Base-by-base conservation (phyloP, 257 asterid genomes). In the Lithospermum erythrorhizon region DNA sequence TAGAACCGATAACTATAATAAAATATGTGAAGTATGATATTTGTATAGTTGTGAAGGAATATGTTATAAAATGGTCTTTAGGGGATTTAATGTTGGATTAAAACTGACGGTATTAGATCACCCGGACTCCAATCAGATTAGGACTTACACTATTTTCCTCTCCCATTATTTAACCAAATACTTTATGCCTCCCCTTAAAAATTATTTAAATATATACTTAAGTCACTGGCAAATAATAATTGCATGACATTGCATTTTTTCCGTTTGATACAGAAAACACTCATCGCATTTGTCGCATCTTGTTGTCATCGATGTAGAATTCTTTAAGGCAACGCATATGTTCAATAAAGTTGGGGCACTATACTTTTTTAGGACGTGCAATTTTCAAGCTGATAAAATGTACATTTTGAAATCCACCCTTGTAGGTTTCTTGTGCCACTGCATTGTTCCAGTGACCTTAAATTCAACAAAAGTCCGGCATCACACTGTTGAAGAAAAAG, bases 361-460 rank as follows among this genome's bases (percentile, higher is more conserved):
- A 41, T 2, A 6, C 5, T 52, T 52, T 27, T 17, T 18, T 15
- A 55, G n/a, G 45, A 2, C 6, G 6, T 19, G 32, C 6, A 27
- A 27, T 3, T 27, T 27, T 27, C 6, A 27, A 27, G 32, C 32
- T 27, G 0, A 27, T 27, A 27, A 27, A 27, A 27, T 27, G 6
- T 30, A 30, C 37, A 53, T n/a, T 53, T 51, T 21, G 2, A 19
- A 14, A 4, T 58, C 21, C 25, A 21, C 32, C 20, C n/a, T 68
- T 23, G 49, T 61, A 89, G 95, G 95, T 61, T 64, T 75, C 29
- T 61, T 84, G 22, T 86, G 97, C 79, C 78, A 80, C 29, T 88
- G 96, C 68, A 83, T 88, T 10, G 77, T 88, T 60, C 95, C 96
- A 0, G 83, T 63, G 64, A 82, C 67, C 78, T 70, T 85, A 70